These are phyloP conservation scores for Cadophora malorum DNA, from an alignment of 2,329 filamentous ascomycete genomes.

Conservation along the genomic window DNA sequence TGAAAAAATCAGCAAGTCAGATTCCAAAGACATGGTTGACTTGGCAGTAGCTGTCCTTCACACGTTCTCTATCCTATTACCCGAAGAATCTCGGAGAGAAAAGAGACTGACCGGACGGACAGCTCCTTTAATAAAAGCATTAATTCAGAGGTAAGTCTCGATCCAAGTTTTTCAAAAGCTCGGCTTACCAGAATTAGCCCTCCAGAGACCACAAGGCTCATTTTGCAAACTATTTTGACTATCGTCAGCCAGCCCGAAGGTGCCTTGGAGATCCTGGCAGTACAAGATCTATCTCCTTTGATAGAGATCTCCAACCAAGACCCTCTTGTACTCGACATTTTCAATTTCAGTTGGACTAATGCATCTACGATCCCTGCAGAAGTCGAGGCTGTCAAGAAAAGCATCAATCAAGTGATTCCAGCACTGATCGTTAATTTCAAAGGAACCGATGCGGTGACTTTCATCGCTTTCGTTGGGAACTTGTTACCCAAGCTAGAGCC, in stretches of 20 bases:
- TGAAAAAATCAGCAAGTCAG: constrained; percentile 46
- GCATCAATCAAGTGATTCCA: constrained; percentile 56
- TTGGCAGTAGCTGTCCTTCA: constrained; percentile 68
- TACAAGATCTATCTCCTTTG: constrained; percentile 61
- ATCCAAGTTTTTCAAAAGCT: neutral
- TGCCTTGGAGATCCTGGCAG: constrained; percentile 53
- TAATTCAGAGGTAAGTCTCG: constrained; percentile 58
- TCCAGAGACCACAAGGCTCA: constrained; percentile 56
- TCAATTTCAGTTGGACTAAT: constrained; percentile 64
- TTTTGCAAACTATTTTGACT: constrained; percentile 63
- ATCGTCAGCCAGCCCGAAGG: constrained; percentile 60
- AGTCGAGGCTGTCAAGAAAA: constrained; percentile 46
- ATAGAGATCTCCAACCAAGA: constrained; percentile 63
- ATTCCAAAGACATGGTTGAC: constrained; percentile 66
- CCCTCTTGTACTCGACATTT: constrained; percentile 59
- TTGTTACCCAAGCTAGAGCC: constrained; percentile 57
- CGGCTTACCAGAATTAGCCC: constrained; percentile 49
- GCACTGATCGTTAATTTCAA: constrained; percentile 60
- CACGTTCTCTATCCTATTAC: constrained; percentile 64
- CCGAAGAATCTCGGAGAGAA: constrained; percentile 53
- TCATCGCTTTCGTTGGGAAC: constrained; percentile 62
- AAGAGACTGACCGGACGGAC: constrained; percentile 59
- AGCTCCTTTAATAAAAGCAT: constrained; percentile 57
- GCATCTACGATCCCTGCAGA: constrained; percentile 46
- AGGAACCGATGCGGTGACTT: constrained; percentile 64